These are phyloP conservation scores for Amanita brunnescens DNA, from an alignment of 768 basidiomycete genomes.

Conservation along the genomic window DNA sequence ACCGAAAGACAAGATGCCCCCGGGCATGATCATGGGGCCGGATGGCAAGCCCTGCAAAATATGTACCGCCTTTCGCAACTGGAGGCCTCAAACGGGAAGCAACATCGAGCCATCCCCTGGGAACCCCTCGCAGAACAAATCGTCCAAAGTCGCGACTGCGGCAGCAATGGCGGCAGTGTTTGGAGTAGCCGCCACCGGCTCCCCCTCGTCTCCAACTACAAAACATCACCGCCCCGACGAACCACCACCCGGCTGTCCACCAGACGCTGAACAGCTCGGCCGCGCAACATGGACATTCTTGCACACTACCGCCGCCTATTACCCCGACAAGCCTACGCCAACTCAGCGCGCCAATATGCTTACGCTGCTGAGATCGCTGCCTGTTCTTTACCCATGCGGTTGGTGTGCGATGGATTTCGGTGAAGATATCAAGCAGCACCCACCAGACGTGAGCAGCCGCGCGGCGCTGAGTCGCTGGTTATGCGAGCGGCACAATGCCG, in stretches of 20 bases:
- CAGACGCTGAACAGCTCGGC: slow-evolving; percentile 85
- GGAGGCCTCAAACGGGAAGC: slow-evolving; percentile 39
- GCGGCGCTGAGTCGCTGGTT: slow-evolving; percentile 72
- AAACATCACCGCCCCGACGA: slow-evolving; percentile 20
- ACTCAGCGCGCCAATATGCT: slow-evolving; percentile 81
- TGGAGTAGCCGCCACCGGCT: slow-evolving; percentile 11
- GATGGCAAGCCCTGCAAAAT: slow-evolving; percentile 96
- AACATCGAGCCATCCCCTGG: slow-evolving; percentile 16
- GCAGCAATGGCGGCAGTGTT: slow-evolving; percentile 19
- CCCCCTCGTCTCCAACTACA: slow-evolving; percentile 7
- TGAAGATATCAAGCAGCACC: slow-evolving; percentile 50
- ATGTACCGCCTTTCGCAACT: slow-evolving; percentile 73
- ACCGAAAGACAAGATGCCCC: slow-evolving; percentile 36
- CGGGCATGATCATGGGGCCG: slow-evolving; percentile 82
- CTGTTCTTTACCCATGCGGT: slow-evolving; percentile 80
- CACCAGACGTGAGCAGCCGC: slow-evolving; percentile 74
- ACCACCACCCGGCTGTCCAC: slow-evolving; percentile 68
- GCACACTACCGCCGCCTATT: slow-evolving; percentile 92
- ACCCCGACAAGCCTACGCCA: slow-evolving; percentile 72
- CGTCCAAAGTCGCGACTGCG: slow-evolving; percentile 11
- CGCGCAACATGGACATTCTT: slow-evolving; percentile 96
- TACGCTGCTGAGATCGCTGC: slow-evolving; percentile 65
- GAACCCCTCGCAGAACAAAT: slow-evolving; percentile 8
- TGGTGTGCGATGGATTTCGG: slow-evolving; percentile 82
- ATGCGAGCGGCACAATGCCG: slow-evolving; percentile 88